phyloP scores from a whole-genome alignment of 805 yeast species.

The Lipomyces mesembrius region DNA sequence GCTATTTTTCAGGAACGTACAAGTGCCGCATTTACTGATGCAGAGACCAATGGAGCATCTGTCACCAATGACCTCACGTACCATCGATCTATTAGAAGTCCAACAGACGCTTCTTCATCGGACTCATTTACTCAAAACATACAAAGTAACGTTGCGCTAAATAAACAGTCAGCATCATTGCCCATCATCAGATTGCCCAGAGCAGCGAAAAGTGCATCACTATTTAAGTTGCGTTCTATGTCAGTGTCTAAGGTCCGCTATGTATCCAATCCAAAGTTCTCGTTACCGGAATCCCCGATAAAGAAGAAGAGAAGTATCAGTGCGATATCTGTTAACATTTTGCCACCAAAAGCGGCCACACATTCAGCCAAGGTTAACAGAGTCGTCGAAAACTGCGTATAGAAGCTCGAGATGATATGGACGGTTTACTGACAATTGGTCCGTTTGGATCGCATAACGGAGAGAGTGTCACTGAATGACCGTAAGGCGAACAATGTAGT shows the following conservation, averaged over 20 bases:
- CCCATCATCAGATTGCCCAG: background rate
- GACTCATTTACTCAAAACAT: background rate
- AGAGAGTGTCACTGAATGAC: background rate
- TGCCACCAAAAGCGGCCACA: background rate
- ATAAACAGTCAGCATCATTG: background rate
- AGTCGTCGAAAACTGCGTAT: background rate
- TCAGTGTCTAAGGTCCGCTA: background rate
- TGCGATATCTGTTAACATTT: constrained; percentile 1
- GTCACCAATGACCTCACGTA: background rate
- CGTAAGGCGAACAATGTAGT: background rate
- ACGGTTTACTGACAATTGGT: background rate
- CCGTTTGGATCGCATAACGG: background rate
- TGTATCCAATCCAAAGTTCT: background rate
- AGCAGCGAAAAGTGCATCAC: background rate
- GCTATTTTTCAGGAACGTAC: background rate
- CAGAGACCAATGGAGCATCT: background rate
- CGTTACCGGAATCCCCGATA: background rate
- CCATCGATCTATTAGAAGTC: background rate
- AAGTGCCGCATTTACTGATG: background rate
- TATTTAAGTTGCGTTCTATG: background rate
- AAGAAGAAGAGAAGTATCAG: background rate
- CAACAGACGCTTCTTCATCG: background rate
- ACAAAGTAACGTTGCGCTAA: background rate
- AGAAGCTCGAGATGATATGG: background rate
- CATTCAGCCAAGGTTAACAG: background rate